Percentiles rank a stretch among this genome's conserved stretches.
These are phyloP conservation scores for Lepidium africanum DNA, from an alignment of 345 rosid genomes.

Conservation along the genomic window DNA sequence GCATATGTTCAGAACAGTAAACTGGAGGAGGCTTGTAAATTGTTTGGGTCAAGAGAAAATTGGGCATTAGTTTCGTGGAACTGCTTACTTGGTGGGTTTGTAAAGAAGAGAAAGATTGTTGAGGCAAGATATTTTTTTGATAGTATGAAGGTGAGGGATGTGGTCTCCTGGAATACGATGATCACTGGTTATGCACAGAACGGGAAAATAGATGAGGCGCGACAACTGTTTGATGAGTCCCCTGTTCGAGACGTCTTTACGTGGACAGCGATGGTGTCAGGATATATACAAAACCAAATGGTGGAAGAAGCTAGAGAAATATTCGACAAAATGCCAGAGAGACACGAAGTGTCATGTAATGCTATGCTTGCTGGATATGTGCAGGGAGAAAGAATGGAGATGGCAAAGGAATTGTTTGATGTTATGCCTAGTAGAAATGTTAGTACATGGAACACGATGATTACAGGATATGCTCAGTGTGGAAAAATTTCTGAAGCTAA, in stretches of 20 bases:
- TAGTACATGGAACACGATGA: slow-evolving; percentile 68
- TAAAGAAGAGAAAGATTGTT: slow-evolving; percentile 36
- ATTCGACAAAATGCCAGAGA: slow-evolving; percentile 50
- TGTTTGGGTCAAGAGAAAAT: slow-evolving; percentile 39
- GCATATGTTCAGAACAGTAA: slow-evolving; percentile 58
- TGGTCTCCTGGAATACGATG: slow-evolving; percentile 56
- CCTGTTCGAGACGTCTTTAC: slow-evolving; percentile 54
- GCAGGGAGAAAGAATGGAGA: slow-evolving; percentile 41
- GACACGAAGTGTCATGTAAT: slow-evolving; percentile 59
- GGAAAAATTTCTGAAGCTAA: slow-evolving; percentile 40
- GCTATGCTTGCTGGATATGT: slow-evolving; percentile 73
- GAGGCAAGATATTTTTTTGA: slow-evolving; percentile 47
- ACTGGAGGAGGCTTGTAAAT: slow-evolving; percentile 42
- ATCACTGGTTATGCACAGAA: slow-evolving; percentile 58
- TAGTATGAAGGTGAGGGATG: slow-evolving; percentile 40
- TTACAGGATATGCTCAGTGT: slow-evolving; percentile 56
- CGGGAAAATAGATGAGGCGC: slow-evolving; percentile 42
- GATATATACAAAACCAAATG: slow-evolving; percentile 50
- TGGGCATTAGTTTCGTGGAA: slow-evolving; percentile 69
- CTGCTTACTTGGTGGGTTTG: slow-evolving; percentile 58
- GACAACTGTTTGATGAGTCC: slow-evolving; percentile 43
- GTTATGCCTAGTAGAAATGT: slow-evolving; percentile 42
- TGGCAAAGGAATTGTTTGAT: slow-evolving; percentile 57
- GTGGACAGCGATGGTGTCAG: slow-evolving; percentile 65
- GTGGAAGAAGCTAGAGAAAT: slow-evolving; percentile 45